Conservation (phyloP, 768 basidiomycete genomes). For the Xanthoconium stramineum region DNA sequence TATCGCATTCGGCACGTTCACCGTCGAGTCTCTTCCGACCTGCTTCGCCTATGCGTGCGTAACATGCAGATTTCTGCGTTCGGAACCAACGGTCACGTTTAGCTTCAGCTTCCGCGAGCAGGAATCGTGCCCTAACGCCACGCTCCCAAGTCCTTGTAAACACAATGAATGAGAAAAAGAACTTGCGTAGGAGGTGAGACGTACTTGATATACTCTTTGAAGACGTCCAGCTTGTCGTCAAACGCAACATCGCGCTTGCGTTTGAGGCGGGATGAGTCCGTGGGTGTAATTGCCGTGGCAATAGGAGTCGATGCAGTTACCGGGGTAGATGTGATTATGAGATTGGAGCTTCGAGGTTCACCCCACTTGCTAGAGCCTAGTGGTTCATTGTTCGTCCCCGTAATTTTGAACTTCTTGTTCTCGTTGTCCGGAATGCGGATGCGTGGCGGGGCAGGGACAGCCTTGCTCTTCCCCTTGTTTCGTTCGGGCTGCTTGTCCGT, state of each 20-base stretch:
- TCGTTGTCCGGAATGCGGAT: conserved; percentile 20
- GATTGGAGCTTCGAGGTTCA: conserved; percentile 5
- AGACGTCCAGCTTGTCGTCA: conserved; percentile 23
- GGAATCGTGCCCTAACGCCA: conserved; percentile 25
- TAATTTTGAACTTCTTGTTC: conserved; percentile 9
- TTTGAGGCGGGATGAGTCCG: conserved; percentile 18
- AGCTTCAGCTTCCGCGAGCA: conserved; percentile 27
- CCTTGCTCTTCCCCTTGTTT: conserved; percentile 10
- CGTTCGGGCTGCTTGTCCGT: conserved; percentile 3
- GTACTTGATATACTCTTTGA: conserved; percentile 32
- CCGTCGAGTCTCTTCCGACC: conserved; percentile 29
- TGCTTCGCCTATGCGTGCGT: conserved; percentile 29
- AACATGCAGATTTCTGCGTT: conserved; percentile 29
- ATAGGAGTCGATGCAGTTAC: conserved; percentile 12
- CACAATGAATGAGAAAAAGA: background rate
- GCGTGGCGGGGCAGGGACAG: conserved; percentile 23
- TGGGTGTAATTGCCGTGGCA: conserved; percentile 9
- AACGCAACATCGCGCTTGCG: conserved; percentile 22
- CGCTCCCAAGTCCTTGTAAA: conserved; percentile 29
- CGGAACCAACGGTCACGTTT: conserved; percentile 29
- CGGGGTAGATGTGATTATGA: conserved; percentile 4
- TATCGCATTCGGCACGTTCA: conserved; percentile 28
- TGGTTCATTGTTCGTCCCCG: conserved; percentile 26
- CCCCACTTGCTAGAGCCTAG: conserved; percentile 15
- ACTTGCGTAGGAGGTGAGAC: conserved; percentile 1